A percentile compares a stretch with the other conserved stretches of the same genome.
Evolutionary conservation across 2,329 filamentous ascomycete species (phyloP).

Genomic region (Microdochium bolleyi): DNA sequence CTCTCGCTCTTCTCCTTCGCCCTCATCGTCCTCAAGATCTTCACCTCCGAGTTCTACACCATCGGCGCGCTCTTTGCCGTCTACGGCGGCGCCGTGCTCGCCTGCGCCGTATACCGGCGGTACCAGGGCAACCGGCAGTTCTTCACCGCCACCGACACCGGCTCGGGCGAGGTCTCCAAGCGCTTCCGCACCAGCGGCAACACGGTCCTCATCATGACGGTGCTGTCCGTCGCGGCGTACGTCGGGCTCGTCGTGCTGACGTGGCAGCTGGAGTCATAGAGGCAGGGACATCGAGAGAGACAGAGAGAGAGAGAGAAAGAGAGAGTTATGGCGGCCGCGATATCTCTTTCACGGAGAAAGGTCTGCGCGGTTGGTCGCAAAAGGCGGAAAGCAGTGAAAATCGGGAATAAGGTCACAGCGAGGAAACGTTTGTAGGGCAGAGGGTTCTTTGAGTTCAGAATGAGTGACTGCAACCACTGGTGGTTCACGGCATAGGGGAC

Average conservation of each 20-base stretch:
- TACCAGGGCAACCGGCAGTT: constrained; percentile 93
- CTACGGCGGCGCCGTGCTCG: constrained; percentile 78
- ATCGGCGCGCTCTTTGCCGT: constrained; percentile 94
- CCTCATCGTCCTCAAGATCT: constrained; percentile 91
- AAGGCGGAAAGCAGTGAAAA: too few species aligned
- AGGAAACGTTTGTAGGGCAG: too few species aligned
- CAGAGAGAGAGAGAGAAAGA: too few species aligned
- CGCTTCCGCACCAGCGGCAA: constrained; percentile 59
- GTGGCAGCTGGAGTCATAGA: constrained; percentile 27
- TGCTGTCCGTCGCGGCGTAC: constrained; percentile 50
- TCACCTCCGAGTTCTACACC: constrained; percentile 91
- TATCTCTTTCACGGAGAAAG: too few species aligned
- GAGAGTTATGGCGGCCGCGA: too few species aligned
- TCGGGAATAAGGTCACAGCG: too few species aligned
- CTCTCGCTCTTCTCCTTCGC: constrained; percentile 93
- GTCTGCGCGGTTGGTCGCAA: too few species aligned
- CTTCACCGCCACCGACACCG: constrained; percentile 52
- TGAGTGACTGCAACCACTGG: too few species aligned
- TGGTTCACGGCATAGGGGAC: too few species aligned
- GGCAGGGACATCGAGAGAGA: too few species aligned
- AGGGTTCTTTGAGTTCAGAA: too few species aligned
- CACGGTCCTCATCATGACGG: constrained; percentile 49
- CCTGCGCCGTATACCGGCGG: constrained; percentile 76
- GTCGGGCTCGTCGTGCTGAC: constrained; percentile 47
- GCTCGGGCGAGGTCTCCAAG: constrained; percentile 32